phyloP scores from a whole-genome alignment of 2,329 filamentous ascomycete species.

The Graphilbum fragrans region DNA sequence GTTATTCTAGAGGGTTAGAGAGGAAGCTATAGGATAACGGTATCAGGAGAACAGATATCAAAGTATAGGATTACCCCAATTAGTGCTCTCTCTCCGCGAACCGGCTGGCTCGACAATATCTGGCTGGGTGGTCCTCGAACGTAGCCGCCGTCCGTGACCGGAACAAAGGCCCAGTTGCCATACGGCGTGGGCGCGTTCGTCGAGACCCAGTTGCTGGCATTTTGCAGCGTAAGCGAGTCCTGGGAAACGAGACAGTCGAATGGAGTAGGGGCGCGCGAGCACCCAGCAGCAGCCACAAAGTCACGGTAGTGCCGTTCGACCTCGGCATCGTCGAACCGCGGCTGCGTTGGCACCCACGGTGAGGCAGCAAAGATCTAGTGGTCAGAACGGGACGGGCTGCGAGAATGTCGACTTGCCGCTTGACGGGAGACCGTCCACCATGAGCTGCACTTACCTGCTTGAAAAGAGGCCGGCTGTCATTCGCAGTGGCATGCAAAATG shows the following conservation, averaged over 20 bases:
- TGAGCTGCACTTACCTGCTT: too few relatives aligned
- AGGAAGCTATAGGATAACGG: neutral
- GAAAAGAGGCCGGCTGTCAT: too few relatives aligned
- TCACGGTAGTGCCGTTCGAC: constrained; percentile 31
- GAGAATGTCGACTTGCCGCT: too few relatives aligned
- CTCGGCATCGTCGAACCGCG: constrained; percentile 29
- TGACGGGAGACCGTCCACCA: too few relatives aligned
- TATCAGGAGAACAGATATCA: neutral
- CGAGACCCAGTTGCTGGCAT: constrained; percentile 12
- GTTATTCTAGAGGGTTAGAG: constrained; percentile 22
- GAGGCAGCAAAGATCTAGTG: constrained; percentile 4
- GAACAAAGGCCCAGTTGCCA: constrained; percentile 17
- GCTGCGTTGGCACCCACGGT: constrained; percentile 37
- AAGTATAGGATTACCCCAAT: constrained; percentile 1
- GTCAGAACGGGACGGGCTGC: too few relatives aligned
- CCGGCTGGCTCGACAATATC: constrained; percentile 15
- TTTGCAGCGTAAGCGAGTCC: constrained; percentile 17
- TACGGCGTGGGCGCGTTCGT: constrained; percentile 6
- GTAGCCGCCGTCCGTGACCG: constrained; percentile 21
- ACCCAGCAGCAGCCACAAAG: constrained; percentile 28
- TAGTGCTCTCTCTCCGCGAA: constrained; percentile 17
- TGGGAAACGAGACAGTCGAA: constrained; percentile 14
- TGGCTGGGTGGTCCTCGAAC: constrained; percentile 18
- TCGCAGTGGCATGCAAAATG: too few relatives aligned
- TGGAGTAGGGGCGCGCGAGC: constrained; percentile 14